Conservation (phyloP, 2,329 filamentous ascomycete genomes). For the Colletotrichum falcatum region DNA sequence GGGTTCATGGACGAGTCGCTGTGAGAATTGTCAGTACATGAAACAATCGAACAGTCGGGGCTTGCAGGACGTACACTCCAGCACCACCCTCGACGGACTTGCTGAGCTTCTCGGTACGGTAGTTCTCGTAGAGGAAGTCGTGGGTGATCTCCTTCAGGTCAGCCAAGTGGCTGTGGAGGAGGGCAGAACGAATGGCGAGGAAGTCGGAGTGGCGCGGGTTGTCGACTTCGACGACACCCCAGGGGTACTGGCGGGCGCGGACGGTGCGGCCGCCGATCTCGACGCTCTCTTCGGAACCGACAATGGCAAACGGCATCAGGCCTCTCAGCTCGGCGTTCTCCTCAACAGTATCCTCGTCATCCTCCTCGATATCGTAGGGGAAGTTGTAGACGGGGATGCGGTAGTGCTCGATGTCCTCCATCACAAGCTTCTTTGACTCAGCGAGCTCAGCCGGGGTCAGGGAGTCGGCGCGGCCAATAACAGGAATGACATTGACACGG, state of each 20-base stretch:
- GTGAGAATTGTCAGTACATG: slow-evolving; percentile 45
- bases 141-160: slow-evolving; percentile 99
- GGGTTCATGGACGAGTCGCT: slow-evolving; percentile 95
- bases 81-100: slow-evolving; percentile 97
- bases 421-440: slow-evolving; percentile 99
- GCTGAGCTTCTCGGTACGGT: slow-evolving; percentile 99
- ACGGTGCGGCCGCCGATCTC: slow-evolving; percentile 94
- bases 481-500: slow-evolving; percentile 98
- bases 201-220: slow-evolving; percentile 99
- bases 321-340: slow-evolving; percentile 98
- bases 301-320: slow-evolving; percentile 98
- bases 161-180: slow-evolving; percentile 96
- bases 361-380: slow-evolving; percentile 99
- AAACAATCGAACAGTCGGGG: not conserved
- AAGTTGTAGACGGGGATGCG: slow-evolving; percentile 99
- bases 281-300: slow-evolving; percentile 94
- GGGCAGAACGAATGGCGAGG: slow-evolving; percentile 93
- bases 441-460: slow-evolving; percentile 96
- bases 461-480: slow-evolving; percentile 98
- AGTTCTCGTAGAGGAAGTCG: slow-evolving; percentile 99
- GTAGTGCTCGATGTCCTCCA: slow-evolving; percentile 99
- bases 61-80: slow-evolving; percentile 77
- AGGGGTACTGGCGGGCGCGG: slow-evolving; percentile 96
- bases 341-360: slow-evolving; percentile 98
- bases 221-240: slow-evolving; percentile 98